A percentile compares a stretch with the other conserved stretches of the same genome.
Conservation (phyloP, 2,329 filamentous ascomycete species). For the Beauveria asiatica region DNA sequence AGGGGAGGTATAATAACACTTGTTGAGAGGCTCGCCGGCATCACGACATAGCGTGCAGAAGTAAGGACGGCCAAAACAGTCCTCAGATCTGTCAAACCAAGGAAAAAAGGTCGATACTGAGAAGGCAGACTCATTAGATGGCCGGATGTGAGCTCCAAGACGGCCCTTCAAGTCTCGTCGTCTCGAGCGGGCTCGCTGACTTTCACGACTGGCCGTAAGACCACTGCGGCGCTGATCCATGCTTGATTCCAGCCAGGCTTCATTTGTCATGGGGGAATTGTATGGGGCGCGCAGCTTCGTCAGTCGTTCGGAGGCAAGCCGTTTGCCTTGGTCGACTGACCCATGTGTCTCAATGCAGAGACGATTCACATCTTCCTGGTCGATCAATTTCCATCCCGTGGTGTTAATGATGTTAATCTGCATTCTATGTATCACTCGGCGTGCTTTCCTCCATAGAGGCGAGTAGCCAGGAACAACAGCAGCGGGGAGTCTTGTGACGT, state of each 20-base stretch:
- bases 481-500: background rate
- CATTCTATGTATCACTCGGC: no score
- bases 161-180: background rate
- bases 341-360: background rate
- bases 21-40: background rate
- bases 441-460: rapidly evolving
- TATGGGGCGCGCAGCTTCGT: no score
- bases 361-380: background rate
- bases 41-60: background rate
- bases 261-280: background rate
- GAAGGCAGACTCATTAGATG: background rate
- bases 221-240: background rate
- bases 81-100: background rate
- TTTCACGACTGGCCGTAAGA: no score
- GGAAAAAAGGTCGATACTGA: background rate
- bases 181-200: no score
- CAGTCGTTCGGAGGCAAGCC: background rate
- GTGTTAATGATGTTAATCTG: background rate
- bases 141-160: background rate
- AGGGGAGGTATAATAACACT: background rate
- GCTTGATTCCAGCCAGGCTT: background rate
- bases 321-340: background rate
- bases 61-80: background rate
- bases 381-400: background rate
- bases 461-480: background rate